Conservation (phyloP, 1,284 basidiomycete genomes). For the Microbotryum saponariae region DNA sequence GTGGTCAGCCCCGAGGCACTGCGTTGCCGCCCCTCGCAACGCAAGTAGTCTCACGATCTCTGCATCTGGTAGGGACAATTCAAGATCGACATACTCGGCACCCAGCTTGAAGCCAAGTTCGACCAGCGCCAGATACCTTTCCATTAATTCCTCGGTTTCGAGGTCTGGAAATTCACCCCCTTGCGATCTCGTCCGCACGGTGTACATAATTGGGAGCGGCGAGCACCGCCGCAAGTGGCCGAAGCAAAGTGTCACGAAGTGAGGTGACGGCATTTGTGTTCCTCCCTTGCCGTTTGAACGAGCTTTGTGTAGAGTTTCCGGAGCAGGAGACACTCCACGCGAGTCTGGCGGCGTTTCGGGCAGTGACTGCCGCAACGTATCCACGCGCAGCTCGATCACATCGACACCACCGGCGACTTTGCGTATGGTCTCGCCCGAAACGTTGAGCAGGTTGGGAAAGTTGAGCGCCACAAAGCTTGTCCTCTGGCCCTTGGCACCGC, state of each 20-base stretch:
- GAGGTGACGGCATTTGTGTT: constrained; percentile 71
- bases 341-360: constrained; percentile 80
- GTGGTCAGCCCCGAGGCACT: constrained; percentile 53
- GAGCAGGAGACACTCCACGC: constrained; percentile 68
- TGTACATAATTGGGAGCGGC: constrained; percentile 80
- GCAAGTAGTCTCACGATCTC: constrained; percentile 11
- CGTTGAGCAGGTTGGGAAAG: constrained; percentile 19
- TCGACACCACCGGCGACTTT: constrained; percentile 48
- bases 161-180: constrained; percentile 84
- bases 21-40: constrained; percentile 25
- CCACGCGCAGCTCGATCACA: constrained; percentile 45
- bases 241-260: constrained; percentile 25
- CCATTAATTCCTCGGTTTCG: constrained; percentile 44
- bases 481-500: constrained; percentile 24
- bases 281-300: constrained; percentile 60
- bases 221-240: constrained; percentile 62
- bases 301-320: constrained; percentile 41
- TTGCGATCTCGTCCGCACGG: constrained; percentile 77
- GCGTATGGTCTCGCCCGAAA: constrained; percentile 18
- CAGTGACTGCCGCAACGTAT: constrained; percentile 40
- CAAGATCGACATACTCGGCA: constrained; percentile 89
- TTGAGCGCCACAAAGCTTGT: constrained; percentile 30
- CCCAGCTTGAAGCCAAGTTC: constrained; percentile 70
- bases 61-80: constrained; percentile 49
- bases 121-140: constrained; percentile 67